phyloP scores from a whole-genome alignment of 2,329 filamentous ascomycete genomes.

The Pezicula carpinea region DNA sequence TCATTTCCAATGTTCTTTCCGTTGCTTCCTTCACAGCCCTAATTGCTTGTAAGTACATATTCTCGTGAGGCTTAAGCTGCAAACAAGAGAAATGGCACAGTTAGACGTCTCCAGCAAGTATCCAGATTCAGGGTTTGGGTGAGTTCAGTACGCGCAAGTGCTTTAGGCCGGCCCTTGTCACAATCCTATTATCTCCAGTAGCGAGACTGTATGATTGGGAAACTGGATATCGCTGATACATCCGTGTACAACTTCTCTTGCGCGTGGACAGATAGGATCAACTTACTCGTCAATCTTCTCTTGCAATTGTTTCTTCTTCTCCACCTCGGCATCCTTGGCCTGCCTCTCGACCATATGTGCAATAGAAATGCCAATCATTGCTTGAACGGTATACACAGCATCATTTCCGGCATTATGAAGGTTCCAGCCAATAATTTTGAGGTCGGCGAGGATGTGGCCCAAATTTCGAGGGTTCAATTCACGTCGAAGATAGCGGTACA shows the following conservation, averaged over 20 bases:
- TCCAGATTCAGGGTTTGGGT: too few species aligned
- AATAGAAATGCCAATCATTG: slow-evolving; percentile 60
- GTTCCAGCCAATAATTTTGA: slow-evolving; percentile 58
- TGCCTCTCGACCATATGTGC: slow-evolving; percentile 19
- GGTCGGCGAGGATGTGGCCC: slow-evolving; percentile 52
- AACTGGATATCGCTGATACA: too few species aligned
- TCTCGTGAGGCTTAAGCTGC: neutral
- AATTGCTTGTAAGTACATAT: slow-evolving; percentile 1
- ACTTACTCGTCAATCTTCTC: slow-evolving; percentile 13
- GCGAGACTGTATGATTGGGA: too few species aligned
- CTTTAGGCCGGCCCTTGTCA: too few species aligned
- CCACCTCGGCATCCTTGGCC: slow-evolving; percentile 4
- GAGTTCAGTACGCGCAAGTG: too few species aligned
- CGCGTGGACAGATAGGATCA: too few species aligned
- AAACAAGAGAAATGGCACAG: neutral
- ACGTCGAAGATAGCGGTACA: slow-evolving; percentile 62
- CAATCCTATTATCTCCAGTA: too few species aligned
- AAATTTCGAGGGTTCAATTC: slow-evolving; percentile 53
- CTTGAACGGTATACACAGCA: slow-evolving; percentile 72
- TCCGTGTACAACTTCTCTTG: too few species aligned
- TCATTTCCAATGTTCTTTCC: slow-evolving; percentile 4
- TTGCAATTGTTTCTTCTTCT: slow-evolving; percentile 13
- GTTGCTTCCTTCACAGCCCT: slow-evolving; percentile 13
- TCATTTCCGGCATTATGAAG: slow-evolving; percentile 91
- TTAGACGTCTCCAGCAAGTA: too few species aligned